These are phyloP conservation scores for Berkeleyomyces rouxiae DNA, from an alignment of 2,329 filamentous ascomycete genomes.

Conservation along the genomic window DNA sequence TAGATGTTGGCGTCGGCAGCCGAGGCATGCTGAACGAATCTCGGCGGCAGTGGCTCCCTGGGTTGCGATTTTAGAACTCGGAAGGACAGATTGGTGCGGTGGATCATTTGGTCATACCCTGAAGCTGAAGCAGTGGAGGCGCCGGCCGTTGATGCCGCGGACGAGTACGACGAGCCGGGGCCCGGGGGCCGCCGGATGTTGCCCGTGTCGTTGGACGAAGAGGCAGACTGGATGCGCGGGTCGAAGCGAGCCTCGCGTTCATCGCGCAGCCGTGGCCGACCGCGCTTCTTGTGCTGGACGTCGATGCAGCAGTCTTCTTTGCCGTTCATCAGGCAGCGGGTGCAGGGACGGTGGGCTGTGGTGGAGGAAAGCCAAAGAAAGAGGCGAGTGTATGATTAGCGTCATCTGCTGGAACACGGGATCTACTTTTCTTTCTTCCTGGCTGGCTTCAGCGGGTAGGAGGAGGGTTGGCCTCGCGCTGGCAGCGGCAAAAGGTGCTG, in stretches of 20 bases:
- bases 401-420: not conserved
- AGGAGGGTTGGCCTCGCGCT: not conserved
- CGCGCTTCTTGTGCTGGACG: conserved; percentile 74
- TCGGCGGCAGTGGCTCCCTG: conserved; percentile 30
- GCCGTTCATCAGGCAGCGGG: conserved; percentile 58
- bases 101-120: conserved; percentile 22
- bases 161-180: conserved; percentile 8
- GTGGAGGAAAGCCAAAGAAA: not conserved
- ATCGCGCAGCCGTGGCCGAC: conserved; percentile 60
- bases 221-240: conserved; percentile 24
- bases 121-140: conserved; percentile 13
- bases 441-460: not conserved
- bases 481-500: not conserved
- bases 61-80: conserved; percentile 38
- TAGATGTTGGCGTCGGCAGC: conserved; percentile 34
- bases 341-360: conserved; percentile 58
- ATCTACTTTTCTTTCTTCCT: not conserved
- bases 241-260: conserved; percentile 47
- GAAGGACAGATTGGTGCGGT: conserved; percentile 19
- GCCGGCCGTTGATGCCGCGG: conserved; percentile 1
- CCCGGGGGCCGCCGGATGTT: conserved; percentile 11
- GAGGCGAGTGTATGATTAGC: conserved; percentile 4
- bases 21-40: conserved; percentile 35
- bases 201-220: conserved; percentile 19
- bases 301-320: conserved; percentile 70